These are phyloP conservation scores for Triticum aestivum DNA, from an alignment of 176 grass and related monocot genomes.

Conservation along the genomic window IWGSC_CS_RefSeq_v2.1 NC_057798.1:713072943-713073442, in stretches of 20 bases:
- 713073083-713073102: slow-evolving; percentile 57
- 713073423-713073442: too few species aligned
- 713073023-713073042: slow-evolving; percentile 58
- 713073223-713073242: too few species aligned
- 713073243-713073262: too few species aligned
- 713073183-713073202: neutral
- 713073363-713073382: too few species aligned
- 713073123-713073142: slow-evolving; percentile 71
- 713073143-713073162: slow-evolving; percentile 37
- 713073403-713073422: too few species aligned
- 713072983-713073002: neutral
- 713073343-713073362: too few species aligned
- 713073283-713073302: neutral
- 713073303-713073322: too few species aligned
- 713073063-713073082: slow-evolving; percentile 60
- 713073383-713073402: too few species aligned
- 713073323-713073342: too few species aligned
- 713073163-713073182: neutral
- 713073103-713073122: slow-evolving; percentile 50
- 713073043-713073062: slow-evolving; percentile 69
- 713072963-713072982: neutral
- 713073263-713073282: neutral
- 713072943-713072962: neutral
- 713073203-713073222: too few species aligned
- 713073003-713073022: slow-evolving; percentile 38